Evolutionary conservation across 768 basidiomycete species (phyloP), one percentile per base, ranked within the genome.

Genomic region (Naematelia encephala): DNA sequence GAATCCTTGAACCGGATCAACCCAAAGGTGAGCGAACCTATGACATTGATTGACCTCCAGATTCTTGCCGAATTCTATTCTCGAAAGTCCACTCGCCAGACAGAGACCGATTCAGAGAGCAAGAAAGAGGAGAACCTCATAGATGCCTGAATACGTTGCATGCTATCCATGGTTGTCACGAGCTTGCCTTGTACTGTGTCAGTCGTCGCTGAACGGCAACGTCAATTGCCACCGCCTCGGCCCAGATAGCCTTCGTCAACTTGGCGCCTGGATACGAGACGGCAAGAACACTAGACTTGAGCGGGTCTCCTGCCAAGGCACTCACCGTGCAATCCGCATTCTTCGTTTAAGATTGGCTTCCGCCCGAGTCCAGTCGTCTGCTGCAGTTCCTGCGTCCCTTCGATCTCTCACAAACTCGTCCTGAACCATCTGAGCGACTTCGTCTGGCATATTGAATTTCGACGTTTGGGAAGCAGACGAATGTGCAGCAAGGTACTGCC

Each of bases 1-100:
- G 94, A 97, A 80, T 90, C 91, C 78, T 84, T 98, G 66, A 98
- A 97, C 82, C 90, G 93, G 72, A 93, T 98, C 82, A 91, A 86
- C 76, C 92, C 92, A 71, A 91, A 91, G 86, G 74, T 77, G 51
- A 57, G 76, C 51, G n/a, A 1, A n/a, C 13, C n/a, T 50, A 55
- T 46, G 30, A 51, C 29, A 19, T 19, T 11, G 44, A n/a, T 46
- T 26, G 30, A n/a, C 5, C 4, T n/a, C 4, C 51, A 77, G 74
- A 93, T 96, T 74, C 87, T 96, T 71, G 84, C 84, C 61, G 92
- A 96, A 79, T 96, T 88, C 78, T 96, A 96, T 72, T 87, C 84
- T 46, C 87, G 91, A 71, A 92, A 93, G 56, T 34, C 74, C 13
- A 57, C 54, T 19, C 64, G 64, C 60, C 54, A 23, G 19, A 28